Evolutionary conservation across 2,329 filamentous ascomycete genomes (phyloP).

Genomic region (Leptographium procerum): DNA sequence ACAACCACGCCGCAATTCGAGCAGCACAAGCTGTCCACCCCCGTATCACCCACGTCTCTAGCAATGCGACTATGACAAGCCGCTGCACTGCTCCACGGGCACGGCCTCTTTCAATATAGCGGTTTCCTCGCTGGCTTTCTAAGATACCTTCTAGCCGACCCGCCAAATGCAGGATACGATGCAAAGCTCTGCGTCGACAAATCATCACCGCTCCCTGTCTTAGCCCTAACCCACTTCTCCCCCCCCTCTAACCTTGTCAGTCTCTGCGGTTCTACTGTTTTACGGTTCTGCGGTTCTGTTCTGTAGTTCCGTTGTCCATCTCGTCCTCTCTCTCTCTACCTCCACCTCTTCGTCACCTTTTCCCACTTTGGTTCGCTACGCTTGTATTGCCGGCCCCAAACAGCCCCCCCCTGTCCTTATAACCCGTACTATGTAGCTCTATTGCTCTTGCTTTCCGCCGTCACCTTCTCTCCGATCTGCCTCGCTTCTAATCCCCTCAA

Average conservation of each 20-base stretch:
- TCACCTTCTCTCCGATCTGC: not conserved
- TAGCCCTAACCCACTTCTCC: constrained; percentile 8
- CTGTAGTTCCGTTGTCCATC: not conserved
- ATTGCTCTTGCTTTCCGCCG: not conserved
- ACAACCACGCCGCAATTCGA: not conserved
- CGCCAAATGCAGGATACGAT: constrained; percentile 2
- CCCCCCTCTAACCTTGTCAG: not conserved
- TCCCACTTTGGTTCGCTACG: no score
- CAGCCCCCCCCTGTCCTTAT: not conserved
- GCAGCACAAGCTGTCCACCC: not conserved
- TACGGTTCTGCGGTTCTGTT: not conserved
- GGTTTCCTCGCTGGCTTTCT: not conserved
- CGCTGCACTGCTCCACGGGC: not conserved
- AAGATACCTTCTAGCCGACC: not conserved
- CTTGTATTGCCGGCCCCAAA: no score
- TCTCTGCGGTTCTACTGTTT: not conserved
- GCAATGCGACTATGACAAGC: not conserved
- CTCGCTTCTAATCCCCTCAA: not conserved
- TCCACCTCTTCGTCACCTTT: not conserved
- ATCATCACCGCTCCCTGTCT: constrained; percentile 4
- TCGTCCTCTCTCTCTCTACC: not conserved
- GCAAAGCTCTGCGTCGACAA: not conserved
- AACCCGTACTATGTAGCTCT: not conserved
- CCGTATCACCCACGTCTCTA: no score
- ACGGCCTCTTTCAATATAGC: not conserved